Percentiles rank a stretch among this genome's conserved stretches.
Evolutionary conservation across 331 rosid species (phyloP).

Genomic region (Spiraea crenata): DNA sequence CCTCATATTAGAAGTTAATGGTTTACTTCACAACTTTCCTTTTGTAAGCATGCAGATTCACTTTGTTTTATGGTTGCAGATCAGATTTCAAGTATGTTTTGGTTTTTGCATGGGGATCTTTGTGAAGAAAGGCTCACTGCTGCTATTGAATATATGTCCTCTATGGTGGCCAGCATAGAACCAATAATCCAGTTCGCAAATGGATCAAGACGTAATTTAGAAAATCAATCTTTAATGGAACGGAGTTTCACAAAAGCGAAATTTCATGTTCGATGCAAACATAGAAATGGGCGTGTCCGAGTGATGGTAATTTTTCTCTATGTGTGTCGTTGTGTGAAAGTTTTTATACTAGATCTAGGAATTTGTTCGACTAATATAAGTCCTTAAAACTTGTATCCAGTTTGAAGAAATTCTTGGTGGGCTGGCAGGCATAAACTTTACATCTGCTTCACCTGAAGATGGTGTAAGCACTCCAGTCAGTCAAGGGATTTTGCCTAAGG

Average conservation of each 20-base stretch:
- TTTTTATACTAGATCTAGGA: slow-evolving; percentile 11
- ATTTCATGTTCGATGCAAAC: slow-evolving; percentile 70
- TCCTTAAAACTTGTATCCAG: slow-evolving; percentile 34
- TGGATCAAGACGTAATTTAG: slow-evolving; percentile 37
- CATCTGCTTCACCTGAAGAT: slow-evolving; percentile 45
- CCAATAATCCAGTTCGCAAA: slow-evolving; percentile 46
- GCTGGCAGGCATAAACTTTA: slow-evolving; percentile 52
- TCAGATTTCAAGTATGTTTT: slow-evolving; percentile 71
- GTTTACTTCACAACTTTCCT: neutral
- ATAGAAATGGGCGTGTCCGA: slow-evolving; percentile 94
- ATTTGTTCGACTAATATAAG: slow-evolving; percentile 24
- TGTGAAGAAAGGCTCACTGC: slow-evolving; percentile 67
- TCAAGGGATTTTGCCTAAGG: slow-evolving; percentile 79
- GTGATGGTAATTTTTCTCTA: slow-evolving; percentile 52
- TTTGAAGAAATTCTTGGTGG: slow-evolving; percentile 61
- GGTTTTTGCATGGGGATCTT: slow-evolving; percentile 79
- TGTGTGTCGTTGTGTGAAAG: slow-evolving; percentile 7
- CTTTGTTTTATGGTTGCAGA: slow-evolving; percentile 44
- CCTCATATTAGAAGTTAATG: neutral
- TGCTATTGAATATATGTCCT: slow-evolving; percentile 73
- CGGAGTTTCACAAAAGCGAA: slow-evolving; percentile 55
- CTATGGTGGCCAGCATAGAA: slow-evolving; percentile 74
- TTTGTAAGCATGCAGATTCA: slow-evolving; percentile 1
- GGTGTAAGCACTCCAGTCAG: slow-evolving; percentile 44
- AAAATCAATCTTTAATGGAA: slow-evolving; percentile 34